Conservation (phyloP, 2,329 filamentous ascomycete species). For the Lachnellula subtilissima region DNA sequence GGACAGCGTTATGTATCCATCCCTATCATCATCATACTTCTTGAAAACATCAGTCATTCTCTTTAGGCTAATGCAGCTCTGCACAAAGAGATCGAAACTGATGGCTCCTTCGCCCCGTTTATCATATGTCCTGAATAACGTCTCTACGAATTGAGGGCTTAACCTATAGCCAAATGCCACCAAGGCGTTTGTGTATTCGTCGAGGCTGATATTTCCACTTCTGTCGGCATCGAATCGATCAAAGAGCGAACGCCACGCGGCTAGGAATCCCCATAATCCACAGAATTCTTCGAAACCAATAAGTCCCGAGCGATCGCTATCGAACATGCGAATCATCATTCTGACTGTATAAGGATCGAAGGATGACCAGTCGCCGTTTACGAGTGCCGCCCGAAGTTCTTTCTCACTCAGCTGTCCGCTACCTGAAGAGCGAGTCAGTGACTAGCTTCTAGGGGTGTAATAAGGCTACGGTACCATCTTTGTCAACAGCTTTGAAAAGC, state of each 20-base stretch:
- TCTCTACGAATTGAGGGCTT: conserved; percentile 73
- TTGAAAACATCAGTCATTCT: conserved; percentile 99
- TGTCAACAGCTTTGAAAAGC: conserved; percentile 88
- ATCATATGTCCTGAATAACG: conserved; percentile 87
- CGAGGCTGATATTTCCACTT: conserved; percentile 77
- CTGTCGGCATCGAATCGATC: conserved; percentile 90
- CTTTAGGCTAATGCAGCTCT: conserved; percentile 94
- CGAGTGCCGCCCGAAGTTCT: conserved; percentile 83
- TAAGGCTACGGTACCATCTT: conserved; percentile 52
- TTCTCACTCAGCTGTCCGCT: conserved; percentile 79
- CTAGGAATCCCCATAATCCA: conserved; percentile 91
- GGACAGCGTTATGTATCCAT: conserved; percentile 82
- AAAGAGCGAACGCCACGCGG: conserved; percentile 89
- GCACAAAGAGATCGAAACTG: conserved; percentile 95
- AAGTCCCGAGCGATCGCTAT: conserved; percentile 79
- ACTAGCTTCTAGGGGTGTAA: neutral
- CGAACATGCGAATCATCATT: conserved; percentile 99
- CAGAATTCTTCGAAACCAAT: conserved; percentile 97
- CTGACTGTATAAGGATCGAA: conserved; percentile 92
- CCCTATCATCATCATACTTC: conserved; percentile 94
- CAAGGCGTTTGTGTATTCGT: conserved; percentile 86
- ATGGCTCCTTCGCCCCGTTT: conserved; percentile 66
- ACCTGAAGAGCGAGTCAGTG: conserved; percentile 39
- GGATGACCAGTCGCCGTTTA: conserved; percentile 92
- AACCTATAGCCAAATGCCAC: conserved; percentile 91